A percentile compares a stretch with the other conserved stretches of the same genome.
Evolutionary conservation across 2,329 filamentous ascomycete genomes (phyloP).

Genomic region (Pseudogymnoascus sp.): DNA sequence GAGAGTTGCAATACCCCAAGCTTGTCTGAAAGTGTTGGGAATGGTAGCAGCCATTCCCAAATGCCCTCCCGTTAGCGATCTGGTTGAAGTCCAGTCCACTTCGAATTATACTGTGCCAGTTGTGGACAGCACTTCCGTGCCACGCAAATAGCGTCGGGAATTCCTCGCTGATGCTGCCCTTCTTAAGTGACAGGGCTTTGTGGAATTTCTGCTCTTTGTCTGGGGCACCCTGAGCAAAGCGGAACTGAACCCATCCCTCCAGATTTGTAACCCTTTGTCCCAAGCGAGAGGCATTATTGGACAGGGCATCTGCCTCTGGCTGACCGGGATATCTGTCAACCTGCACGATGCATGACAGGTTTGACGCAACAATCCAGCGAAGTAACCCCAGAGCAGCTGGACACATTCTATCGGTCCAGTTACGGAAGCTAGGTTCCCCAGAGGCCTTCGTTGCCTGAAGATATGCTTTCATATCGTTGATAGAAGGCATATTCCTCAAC

Average conservation of each 20-base stretch:
- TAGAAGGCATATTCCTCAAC: slow-evolving; percentile 53
- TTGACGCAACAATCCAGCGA: slow-evolving; percentile 85
- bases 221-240: slow-evolving; percentile 79
- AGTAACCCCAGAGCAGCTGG: slow-evolving; percentile 61
- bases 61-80: slow-evolving; percentile 58
- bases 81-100: slow-evolving; percentile 69
- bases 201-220: slow-evolving; percentile 77
- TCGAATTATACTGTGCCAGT: slow-evolving; percentile 88
- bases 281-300: slow-evolving; percentile 20
- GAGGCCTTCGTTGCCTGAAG: slow-evolving; percentile 30
- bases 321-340: slow-evolving; percentile 43
- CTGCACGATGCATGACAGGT: slow-evolving; percentile 77
- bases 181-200: slow-evolving; percentile 47
- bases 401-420: slow-evolving; percentile 54
- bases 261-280: slow-evolving; percentile 51
- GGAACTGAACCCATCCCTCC: slow-evolving; percentile 66
- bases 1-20: slow-evolving; percentile 16
- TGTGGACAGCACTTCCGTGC: slow-evolving; percentile 69
- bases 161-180: slow-evolving; percentile 19
- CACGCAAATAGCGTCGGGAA: slow-evolving; percentile 74
- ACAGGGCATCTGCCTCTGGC: slow-evolving; percentile 19
- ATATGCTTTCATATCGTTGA: slow-evolving; percentile 49
- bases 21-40: slow-evolving; percentile 54
- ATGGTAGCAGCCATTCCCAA: slow-evolving; percentile 77
- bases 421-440: slow-evolving; percentile 30